These are phyloP conservation scores for Lasiodiplodia hormozganensis DNA, from an alignment of 2,329 filamentous ascomycete species.

Conservation along the genomic window DNA sequence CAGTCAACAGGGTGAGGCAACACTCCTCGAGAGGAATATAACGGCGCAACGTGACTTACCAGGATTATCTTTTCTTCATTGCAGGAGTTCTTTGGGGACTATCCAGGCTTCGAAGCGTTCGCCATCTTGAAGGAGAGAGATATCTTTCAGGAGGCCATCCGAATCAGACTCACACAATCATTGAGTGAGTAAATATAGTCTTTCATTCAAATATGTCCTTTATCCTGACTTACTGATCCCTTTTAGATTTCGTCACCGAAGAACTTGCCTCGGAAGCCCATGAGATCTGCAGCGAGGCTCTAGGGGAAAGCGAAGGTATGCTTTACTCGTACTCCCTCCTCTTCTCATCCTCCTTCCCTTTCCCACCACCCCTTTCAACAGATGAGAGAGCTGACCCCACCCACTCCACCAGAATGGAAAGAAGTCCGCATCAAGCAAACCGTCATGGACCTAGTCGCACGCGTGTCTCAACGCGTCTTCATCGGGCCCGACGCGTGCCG, in stretches of 20 bases:
- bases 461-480: constrained; percentile 60
- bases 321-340: background rate
- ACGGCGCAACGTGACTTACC: background rate
- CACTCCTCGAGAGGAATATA: too few relatives aligned
- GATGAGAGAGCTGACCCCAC: background rate
- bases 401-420: constrained; percentile 27
- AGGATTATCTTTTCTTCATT: background rate
- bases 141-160: constrained; percentile 9
- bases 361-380: background rate
- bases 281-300: background rate
- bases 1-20: background rate
- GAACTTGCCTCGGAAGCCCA: background rate
- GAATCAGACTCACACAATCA: constrained; percentile 9
- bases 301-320: background rate
- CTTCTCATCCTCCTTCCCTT: background rate
- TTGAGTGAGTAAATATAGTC: background rate
- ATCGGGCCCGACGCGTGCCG: constrained; percentile 46
- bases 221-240: background rate
- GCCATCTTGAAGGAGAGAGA: background rate
- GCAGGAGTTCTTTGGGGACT: constrained; percentile 16
- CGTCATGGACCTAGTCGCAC: constrained; percentile 59
- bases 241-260: background rate
- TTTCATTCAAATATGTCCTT: too few relatives aligned
- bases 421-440: constrained; percentile 8
- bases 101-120: constrained; percentile 20